Percentiles rank a stretch among this genome's conserved stretches.
Conservation (phyloP, 1,139 yeast species). For the Kazachstania sp. region DNA sequence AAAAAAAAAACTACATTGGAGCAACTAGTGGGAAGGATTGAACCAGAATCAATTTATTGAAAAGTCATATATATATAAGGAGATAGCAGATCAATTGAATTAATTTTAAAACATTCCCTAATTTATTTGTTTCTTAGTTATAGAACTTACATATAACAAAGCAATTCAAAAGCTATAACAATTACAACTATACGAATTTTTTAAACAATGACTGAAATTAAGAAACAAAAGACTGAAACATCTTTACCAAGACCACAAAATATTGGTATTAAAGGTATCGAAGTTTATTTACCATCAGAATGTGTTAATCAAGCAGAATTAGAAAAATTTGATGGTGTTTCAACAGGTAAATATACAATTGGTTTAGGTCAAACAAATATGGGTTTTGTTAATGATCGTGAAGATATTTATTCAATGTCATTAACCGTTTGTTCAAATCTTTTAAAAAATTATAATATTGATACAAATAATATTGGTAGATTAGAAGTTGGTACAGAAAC, state of each 20-base stretch:
- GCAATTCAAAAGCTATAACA: too few relatives aligned
- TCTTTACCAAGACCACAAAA: conserved; percentile 47
- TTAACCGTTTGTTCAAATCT: conserved; percentile 75
- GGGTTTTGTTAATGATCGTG: conserved; percentile 96
- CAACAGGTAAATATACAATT: conserved; percentile 94
- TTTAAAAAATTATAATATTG: conserved; percentile 72
- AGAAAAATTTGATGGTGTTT: conserved; percentile 76
- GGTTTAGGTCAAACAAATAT: conserved; percentile 98
- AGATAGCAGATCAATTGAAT: too few relatives aligned
- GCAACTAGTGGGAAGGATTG: too few relatives aligned
- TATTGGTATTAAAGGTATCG: conserved; percentile 94
- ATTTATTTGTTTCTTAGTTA: too few relatives aligned
- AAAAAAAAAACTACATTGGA: too few relatives aligned
- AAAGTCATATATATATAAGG: not conserved
- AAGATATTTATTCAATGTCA: conserved; percentile 88
- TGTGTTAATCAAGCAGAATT: conserved; percentile 84
- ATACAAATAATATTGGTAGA: conserved; percentile 77
- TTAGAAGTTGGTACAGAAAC: conserved; percentile 99
- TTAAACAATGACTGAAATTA: conserved; percentile 26
- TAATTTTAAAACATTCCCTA: too few relatives aligned
- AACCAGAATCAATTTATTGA: not conserved
- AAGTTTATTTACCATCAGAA: conserved; percentile 76
- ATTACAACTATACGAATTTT: too few relatives aligned
- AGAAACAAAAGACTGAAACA: conserved; percentile 25
- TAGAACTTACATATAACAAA: too few relatives aligned